phyloP scores from a whole-genome alignment of 257 asterid species.

The Petrea volubilis region DNA sequence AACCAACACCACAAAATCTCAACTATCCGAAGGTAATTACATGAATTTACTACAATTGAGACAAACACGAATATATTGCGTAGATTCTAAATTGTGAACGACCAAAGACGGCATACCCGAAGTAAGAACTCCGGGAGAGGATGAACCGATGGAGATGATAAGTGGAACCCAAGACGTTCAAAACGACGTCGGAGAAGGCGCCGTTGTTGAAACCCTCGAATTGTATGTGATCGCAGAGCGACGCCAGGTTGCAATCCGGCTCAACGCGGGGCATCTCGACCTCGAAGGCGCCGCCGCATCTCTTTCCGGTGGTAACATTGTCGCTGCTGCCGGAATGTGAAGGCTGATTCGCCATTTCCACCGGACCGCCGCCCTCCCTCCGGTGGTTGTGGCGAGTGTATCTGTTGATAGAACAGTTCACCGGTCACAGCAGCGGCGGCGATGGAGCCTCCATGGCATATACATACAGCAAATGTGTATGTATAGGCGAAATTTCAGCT shows the following conservation, averaged over 20 bases:
- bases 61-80: neutral
- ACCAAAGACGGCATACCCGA: slow-evolving; percentile 48
- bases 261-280: slow-evolving; percentile 44
- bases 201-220: slow-evolving; percentile 85
- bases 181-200: slow-evolving; percentile 82
- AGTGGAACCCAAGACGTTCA: slow-evolving; percentile 77
- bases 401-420: slow-evolving; percentile 24
- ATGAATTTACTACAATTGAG: neutral
- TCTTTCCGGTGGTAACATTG: slow-evolving; percentile 40
- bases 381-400: slow-evolving; percentile 45
- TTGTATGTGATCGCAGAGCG: slow-evolving; percentile 91
- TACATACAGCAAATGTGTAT: slow-evolving; percentile 6
- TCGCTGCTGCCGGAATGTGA: slow-evolving; percentile 45
- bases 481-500: neutral
- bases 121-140: slow-evolving; percentile 92
- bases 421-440: slow-evolving; percentile 26
- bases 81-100: neutral
- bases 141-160: slow-evolving; percentile 90
- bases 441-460: slow-evolving; percentile 42
- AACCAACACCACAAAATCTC: neutral
- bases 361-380: slow-evolving; percentile 57
- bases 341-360: slow-evolving; percentile 64
- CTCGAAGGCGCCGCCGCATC: slow-evolving; percentile 31
- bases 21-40: neutral
- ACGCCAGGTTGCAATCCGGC: slow-evolving; percentile 78